phyloP scores from a whole-genome alignment of 306 rosid species.

The Dalbergia cultrata region DNA sequence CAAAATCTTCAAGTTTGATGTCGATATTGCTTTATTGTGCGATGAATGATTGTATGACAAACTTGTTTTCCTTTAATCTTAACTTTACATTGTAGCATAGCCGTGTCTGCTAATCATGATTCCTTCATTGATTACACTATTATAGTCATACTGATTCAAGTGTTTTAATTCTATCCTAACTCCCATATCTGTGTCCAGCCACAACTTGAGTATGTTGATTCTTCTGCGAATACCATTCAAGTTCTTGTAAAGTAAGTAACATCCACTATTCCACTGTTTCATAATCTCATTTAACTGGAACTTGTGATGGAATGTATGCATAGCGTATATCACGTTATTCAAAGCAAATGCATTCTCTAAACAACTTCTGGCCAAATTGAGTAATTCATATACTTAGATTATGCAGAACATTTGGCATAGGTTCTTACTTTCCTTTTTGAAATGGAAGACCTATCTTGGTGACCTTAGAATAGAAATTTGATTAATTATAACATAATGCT shows the following conservation, averaged over 20 bases:
- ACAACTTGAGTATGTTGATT: conserved; percentile 56
- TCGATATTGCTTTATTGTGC: neutral
- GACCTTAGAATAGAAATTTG: neutral
- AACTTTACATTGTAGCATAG: conserved; percentile 12
- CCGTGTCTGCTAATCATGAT: neutral
- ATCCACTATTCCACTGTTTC: neutral
- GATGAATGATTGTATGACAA: conserved; percentile 11
- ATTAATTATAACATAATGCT: conserved; percentile 20
- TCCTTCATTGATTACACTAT: neutral
- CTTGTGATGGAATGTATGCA: neutral
- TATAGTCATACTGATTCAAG: conserved; percentile 10
- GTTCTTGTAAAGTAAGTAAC: conserved; percentile 73
- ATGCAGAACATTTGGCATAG: conserved; percentile 27
- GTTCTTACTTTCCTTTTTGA: neutral
- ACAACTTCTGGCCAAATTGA: conserved; percentile 19
- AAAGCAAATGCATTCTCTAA: neutral
- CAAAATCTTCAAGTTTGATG: conserved; percentile 19
- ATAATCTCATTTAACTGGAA: neutral
- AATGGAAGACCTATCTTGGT: conserved; percentile 1
- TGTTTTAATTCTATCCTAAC: conserved; percentile 26
- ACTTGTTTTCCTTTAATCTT: conserved; percentile 1
- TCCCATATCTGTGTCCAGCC: conserved; percentile 70
- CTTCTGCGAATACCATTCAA: conserved; percentile 62
- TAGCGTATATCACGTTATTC: conserved; percentile 11
- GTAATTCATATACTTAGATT: neutral